Percentiles rank a stretch among this genome's conserved stretches.
Conservation (phyloP, 2,329 filamentous ascomycete genomes). For the Beauveria asiatica region DNA sequence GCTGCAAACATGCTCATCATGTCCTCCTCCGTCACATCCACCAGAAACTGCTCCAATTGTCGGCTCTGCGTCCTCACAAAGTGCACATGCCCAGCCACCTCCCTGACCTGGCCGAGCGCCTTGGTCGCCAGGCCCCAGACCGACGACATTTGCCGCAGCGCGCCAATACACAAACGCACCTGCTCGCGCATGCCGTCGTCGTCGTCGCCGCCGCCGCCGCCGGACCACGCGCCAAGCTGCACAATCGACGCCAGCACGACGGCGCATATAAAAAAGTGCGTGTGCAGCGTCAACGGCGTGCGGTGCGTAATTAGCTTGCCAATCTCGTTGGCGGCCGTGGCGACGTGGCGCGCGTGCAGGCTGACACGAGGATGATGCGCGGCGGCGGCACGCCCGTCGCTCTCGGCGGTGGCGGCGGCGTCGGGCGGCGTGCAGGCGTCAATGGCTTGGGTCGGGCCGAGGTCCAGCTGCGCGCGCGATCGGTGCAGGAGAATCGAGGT, state of each 20-base stretch:
- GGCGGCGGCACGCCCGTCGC: neutral
- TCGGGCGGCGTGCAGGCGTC: neutral
- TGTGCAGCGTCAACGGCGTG: neutral
- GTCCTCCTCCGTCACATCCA: neutral
- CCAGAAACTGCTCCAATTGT: conserved; percentile 7
- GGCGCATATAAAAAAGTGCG: conserved; percentile 8
- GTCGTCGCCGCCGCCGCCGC: neutral
- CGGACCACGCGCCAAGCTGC: conserved; percentile 3
- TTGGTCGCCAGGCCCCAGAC: neutral
- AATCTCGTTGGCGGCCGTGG: neutral
- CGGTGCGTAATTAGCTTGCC: conserved; percentile 5
- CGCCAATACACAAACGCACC: conserved; percentile 6
- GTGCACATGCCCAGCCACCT: neutral
- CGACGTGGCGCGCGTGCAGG: neutral
- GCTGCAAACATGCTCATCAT: neutral
- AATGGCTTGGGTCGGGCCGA: neutral
- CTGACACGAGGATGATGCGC: neutral
- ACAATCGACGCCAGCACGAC: neutral
- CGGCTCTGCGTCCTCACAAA: neutral
- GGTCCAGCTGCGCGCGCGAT: neutral
- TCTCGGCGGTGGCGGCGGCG: neutral
- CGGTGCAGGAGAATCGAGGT: conserved; percentile 2
- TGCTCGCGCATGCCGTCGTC: neutral
- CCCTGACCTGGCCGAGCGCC: neutral
- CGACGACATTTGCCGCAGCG: conserved; percentile 1